Base-by-base conservation (phyloP, 2,329 filamentous ascomycete species). In the Penicillium nordicum region DNA sequence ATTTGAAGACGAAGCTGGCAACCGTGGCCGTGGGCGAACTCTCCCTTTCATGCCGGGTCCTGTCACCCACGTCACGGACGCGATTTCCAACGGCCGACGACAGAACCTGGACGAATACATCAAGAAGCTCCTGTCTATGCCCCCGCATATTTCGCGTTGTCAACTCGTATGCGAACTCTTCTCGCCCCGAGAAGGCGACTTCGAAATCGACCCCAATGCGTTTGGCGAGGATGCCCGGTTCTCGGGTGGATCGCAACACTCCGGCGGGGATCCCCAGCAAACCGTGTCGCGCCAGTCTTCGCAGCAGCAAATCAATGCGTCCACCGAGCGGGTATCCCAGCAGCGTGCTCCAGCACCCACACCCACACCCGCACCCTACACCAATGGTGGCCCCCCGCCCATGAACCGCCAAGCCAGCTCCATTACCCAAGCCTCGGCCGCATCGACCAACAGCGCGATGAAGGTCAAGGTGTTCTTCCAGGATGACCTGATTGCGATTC, bases 1-100 rank as follows among this genome's bases (percentile, higher is more conserved):
- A 44, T 97, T 97, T 69, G 93, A 94, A 23, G 86, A 89, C 36
- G 94, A 97, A 74, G 93, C 94, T 37, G 94, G 94, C 52, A 94
- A 95, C 69, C 89, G 87, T 18, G 88, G 88, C 43, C 78, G 92
- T 69, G 87, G 88, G 69, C 88, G 94, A 54, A 91, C 88, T 9
- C 77, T 99, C 12, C 94, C 94, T 2, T 97, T 96, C 73, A 99
- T 99, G 94, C 94, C 94, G 10, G 94, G 94, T 6, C 94, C 94
- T 3, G 93, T 99, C 59, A 96, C 92, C 63, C 96, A 96, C 74
- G 93, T 97, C 54, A 99, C 93, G n/a, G 93, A 97, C 70, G 90
- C 90, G 36, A 97, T 99, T 67, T 96, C 92, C 18, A 92, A 97
- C 69, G 92, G 92, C 29, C 86, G 94, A 63, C 85, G 94, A 57